Evolutionary conservation across 192 early-diverging fungal species (phyloP).

Genomic region (Coemansia reversa): DNA sequence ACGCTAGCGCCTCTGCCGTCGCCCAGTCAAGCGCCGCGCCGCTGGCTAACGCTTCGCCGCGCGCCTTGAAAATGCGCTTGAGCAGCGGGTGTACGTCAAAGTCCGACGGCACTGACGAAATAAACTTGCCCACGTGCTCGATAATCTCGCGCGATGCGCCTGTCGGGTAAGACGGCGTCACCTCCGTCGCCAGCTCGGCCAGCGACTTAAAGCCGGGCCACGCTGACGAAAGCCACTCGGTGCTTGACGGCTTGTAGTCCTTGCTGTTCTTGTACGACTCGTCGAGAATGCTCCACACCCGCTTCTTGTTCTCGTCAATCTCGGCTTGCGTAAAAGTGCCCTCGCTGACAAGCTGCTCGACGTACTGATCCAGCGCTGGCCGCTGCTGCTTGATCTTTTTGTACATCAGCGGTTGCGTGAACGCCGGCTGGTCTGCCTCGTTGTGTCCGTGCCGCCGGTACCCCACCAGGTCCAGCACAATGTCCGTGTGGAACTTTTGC

Average conservation of each 20-base stretch:
- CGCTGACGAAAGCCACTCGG: slow-evolving; percentile 93
- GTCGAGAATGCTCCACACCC: slow-evolving; percentile 89
- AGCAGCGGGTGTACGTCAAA: slow-evolving; percentile 89
- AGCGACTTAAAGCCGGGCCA: slow-evolving; percentile 88
- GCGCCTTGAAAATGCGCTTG: slow-evolving; percentile 77
- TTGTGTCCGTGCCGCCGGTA: slow-evolving; percentile 99
- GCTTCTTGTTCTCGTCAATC: slow-evolving; percentile 84
- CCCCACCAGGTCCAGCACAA: slow-evolving; percentile 95
- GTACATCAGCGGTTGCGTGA: slow-evolving; percentile 99
- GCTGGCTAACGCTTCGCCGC: slow-evolving; percentile 75
- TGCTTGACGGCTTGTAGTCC: slow-evolving; percentile 82
- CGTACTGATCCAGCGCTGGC: slow-evolving; percentile 85
- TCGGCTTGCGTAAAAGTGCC: slow-evolving; percentile 79
- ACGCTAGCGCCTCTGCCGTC: slow-evolving; percentile 91
- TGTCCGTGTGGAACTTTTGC: slow-evolving; percentile 92
- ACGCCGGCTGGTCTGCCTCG: slow-evolving; percentile 97
- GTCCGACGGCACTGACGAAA: slow-evolving; percentile 75
- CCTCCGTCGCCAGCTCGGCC: slow-evolving; percentile 70
- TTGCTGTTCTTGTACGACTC: slow-evolving; percentile 89
- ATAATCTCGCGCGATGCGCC: slow-evolving; percentile 74
- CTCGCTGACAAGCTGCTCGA: slow-evolving; percentile 77
- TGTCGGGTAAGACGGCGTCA: slow-evolving; percentile 64
- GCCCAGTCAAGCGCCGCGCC: slow-evolving; percentile 93
- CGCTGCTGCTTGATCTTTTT: slow-evolving; percentile 81
- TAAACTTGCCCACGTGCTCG: slow-evolving; percentile 78